phyloP scores from a whole-genome alignment of 352 stramenopile species.

The Pythium volutum region DNA sequence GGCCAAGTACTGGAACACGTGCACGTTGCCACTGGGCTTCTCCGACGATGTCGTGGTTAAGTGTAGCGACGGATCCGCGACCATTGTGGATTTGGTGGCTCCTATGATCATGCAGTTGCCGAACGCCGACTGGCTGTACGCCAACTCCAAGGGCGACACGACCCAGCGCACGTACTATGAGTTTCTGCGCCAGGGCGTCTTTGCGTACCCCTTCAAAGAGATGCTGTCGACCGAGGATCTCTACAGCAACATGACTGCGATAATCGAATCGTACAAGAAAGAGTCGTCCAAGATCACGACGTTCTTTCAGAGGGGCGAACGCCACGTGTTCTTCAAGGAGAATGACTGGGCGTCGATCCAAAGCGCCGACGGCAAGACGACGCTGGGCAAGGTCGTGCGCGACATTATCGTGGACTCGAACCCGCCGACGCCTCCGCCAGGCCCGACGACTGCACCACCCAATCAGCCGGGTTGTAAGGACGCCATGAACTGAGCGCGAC shows the following conservation, averaged over 20 bases:
- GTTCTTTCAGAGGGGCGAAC: conserved; percentile 45
- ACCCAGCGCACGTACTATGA: conserved; percentile 69
- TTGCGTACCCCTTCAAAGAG: conserved; percentile 48
- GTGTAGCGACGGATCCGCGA: conserved; percentile 42
- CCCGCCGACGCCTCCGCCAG: no score
- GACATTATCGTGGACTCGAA: background rate
- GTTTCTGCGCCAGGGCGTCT: conserved; percentile 45
- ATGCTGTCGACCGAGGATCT: conserved; percentile 54
- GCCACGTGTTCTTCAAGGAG: conserved; percentile 40
- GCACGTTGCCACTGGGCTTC: conserved; percentile 44
- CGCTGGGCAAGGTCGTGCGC: conserved; percentile 12
- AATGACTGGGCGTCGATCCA: conserved; percentile 16
- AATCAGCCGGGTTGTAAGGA: no score
- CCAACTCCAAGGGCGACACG: conserved; percentile 56
- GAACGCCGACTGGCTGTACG: conserved; percentile 54
- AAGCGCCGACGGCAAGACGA: conserved; percentile 10
- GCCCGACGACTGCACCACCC: no score
- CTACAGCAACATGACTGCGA: conserved; percentile 37
- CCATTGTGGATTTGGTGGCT: conserved; percentile 45
- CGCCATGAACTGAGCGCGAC: no score
- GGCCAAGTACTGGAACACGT: conserved; percentile 58
- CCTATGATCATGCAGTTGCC: conserved; percentile 47
- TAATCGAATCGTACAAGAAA: conserved; percentile 42
- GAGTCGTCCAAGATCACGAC: conserved; percentile 35
- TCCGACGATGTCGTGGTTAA: conserved; percentile 33